These are phyloP conservation scores for Stephanodiscus minutulus DNA, from an alignment of 108 stramenopile genomes.

Conservation along the genomic window DNA sequence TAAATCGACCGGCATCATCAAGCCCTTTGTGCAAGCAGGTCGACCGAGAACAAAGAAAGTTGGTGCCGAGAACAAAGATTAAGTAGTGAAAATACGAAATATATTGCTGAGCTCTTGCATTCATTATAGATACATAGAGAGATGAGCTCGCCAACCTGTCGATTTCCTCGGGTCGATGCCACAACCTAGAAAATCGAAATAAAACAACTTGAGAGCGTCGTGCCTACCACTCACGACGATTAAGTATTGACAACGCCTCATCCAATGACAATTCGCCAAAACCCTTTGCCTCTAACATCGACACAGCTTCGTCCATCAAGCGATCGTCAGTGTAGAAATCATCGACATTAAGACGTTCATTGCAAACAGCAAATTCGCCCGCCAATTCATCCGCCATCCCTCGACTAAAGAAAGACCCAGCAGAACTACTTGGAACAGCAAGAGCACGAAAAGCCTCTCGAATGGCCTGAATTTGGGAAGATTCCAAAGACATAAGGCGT, in stretches of 20 bases:
- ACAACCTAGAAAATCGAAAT: too few relatives aligned
- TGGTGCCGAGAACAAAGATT: slow-evolving; percentile 4
- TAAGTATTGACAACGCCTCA: slow-evolving; percentile 75
- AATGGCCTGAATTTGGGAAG: slow-evolving; percentile 35
- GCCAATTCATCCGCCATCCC: not conserved
- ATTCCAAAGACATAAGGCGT: slow-evolving; percentile 61
- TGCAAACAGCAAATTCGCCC: not conserved
- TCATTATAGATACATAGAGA: too few relatives aligned
- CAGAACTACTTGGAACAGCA: slow-evolving; percentile 19
- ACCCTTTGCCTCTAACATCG: slow-evolving; percentile 76
- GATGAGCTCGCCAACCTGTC: too few relatives aligned
- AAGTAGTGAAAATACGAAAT: too few relatives aligned
- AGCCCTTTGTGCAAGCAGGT: too few relatives aligned
- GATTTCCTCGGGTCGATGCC: too few relatives aligned
- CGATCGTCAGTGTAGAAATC: slow-evolving; percentile 61
- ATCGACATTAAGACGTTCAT: slow-evolving; percentile 41
- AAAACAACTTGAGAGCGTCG: too few relatives aligned
- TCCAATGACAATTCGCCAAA: slow-evolving; percentile 53
- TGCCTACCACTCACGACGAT: too few relatives aligned
- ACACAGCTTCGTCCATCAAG: slow-evolving; percentile 62
- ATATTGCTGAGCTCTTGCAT: too few relatives aligned
- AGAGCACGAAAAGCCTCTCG: slow-evolving; percentile 58
- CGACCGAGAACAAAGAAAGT: too few relatives aligned
- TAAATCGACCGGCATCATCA: too few relatives aligned
- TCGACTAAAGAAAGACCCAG: slow-evolving; percentile 18